A percentile compares a stretch with the other conserved stretches of the same genome.
Conservation (phyloP, 1,139 yeast genomes). For the Casaregolazyma lundiana region DNA sequence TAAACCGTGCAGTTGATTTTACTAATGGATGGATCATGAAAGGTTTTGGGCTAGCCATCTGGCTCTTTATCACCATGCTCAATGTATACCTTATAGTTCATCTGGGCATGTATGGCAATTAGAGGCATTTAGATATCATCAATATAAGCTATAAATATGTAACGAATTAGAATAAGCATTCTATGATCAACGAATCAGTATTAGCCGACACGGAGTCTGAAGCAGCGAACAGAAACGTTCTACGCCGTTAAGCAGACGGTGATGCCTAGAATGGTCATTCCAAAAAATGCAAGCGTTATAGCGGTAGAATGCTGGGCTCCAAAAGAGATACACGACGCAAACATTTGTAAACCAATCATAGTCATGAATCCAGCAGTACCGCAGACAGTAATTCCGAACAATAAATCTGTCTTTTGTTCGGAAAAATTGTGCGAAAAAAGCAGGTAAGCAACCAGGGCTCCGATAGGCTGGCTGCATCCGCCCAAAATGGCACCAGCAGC, state of each 20-base stretch:
- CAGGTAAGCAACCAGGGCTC: slow-evolving; percentile 69
- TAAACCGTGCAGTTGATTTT: slow-evolving; percentile 38
- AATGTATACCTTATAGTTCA: slow-evolving; percentile 69
- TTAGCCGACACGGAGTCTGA: no score
- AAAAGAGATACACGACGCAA: slow-evolving; percentile 67
- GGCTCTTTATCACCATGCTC: slow-evolving; percentile 62
- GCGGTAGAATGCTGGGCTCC: slow-evolving; percentile 46
- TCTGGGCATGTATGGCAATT: slow-evolving; percentile 42
- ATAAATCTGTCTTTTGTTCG: slow-evolving; percentile 34
- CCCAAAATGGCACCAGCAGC: slow-evolving; percentile 65
- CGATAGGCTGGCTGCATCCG: slow-evolving; percentile 82
- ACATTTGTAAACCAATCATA: slow-evolving; percentile 80
- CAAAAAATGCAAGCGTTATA: slow-evolving; percentile 29
- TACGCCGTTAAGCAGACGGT: slow-evolving; percentile 15
- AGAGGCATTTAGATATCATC: neutral
- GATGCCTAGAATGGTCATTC: slow-evolving; percentile 29
- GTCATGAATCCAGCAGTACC: slow-evolving; percentile 80
- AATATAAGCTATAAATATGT: neutral
- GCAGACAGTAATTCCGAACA: slow-evolving; percentile 64
- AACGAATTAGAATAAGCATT: neutral
- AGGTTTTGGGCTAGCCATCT: slow-evolving; percentile 42
- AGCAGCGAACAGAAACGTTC: no score
- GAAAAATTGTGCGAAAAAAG: slow-evolving; percentile 44
- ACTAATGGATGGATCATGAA: slow-evolving; percentile 59
- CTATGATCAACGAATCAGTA: no score